phyloP scores from a whole-genome alignment of 1,284 basidiomycete genomes.

The Ganoderma resinaceum region DNA sequence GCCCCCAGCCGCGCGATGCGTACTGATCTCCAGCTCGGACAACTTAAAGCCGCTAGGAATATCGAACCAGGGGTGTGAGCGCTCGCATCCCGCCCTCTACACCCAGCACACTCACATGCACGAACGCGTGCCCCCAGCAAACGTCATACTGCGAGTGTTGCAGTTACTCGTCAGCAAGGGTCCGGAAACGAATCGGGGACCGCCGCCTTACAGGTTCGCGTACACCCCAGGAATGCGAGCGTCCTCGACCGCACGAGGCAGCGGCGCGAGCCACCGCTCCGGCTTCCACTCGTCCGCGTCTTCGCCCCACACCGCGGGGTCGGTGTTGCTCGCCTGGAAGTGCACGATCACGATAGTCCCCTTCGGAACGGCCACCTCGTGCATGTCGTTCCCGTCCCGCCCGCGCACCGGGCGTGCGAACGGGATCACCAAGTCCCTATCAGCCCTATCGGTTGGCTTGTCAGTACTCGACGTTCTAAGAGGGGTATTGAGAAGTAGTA shows the following conservation, averaged over 20 bases:
- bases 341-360: constrained; percentile 3
- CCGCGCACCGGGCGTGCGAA: not conserved
- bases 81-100: not conserved
- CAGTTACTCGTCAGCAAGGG: not conserved
- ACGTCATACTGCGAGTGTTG: not conserved
- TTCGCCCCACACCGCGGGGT: constrained; percentile 7
- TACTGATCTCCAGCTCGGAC: constrained; percentile 10
- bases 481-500: too few relatives aligned
- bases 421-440: constrained; percentile 7
- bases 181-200: not conserved
- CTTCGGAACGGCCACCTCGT: constrained; percentile 1
- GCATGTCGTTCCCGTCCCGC: constrained; percentile 1
- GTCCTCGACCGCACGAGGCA: constrained; percentile 8
- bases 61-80: not conserved
- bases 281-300: constrained; percentile 10
- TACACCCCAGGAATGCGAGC: constrained; percentile 12
- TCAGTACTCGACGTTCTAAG: not conserved
- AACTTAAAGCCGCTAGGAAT: constrained; percentile 6
- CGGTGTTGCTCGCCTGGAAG: constrained; percentile 6
- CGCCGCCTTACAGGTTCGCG: constrained; percentile 5
- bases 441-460: not conserved
- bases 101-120: not conserved
- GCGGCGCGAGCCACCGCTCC: constrained; percentile 8
- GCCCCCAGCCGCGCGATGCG: not conserved
- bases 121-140: not conserved